Evolutionary conservation across 1,284 basidiomycete genomes (phyloP).

Genomic region (Calocybe gambosa): DNA sequence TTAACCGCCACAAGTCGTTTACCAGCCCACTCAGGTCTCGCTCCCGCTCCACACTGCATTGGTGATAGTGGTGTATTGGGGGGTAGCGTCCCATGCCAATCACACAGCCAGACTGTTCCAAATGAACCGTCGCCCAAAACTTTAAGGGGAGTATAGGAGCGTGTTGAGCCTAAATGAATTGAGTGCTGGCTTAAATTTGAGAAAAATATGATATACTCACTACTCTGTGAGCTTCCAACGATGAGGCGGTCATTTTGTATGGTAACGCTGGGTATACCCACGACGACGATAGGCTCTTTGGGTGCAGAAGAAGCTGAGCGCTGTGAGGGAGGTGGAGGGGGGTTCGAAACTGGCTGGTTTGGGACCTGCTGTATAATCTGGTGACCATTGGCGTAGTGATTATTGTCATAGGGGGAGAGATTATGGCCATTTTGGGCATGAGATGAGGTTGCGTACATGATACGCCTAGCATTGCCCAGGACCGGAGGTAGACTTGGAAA

Average conservation of each 20-base stretch:
- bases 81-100: slow-evolving; percentile 96
- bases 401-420: slow-evolving; percentile 24
- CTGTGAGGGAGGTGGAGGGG: slow-evolving; percentile 22
- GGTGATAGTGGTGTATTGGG: slow-evolving; percentile 82
- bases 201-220: slow-evolving; percentile 36
- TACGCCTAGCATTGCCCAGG: slow-evolving; percentile 51
- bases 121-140: slow-evolving; percentile 95
- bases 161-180: slow-evolving; percentile 40
- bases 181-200: slow-evolving; percentile 12
- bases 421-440: slow-evolving; percentile 47
- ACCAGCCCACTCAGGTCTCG: slow-evolving; percentile 89
- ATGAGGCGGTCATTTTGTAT: slow-evolving; percentile 60
- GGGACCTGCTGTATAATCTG: slow-evolving; percentile 18
- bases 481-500: slow-evolving; percentile 22
- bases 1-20: slow-evolving; percentile 97
- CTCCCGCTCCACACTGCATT: slow-evolving; percentile 87
- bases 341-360: slow-evolving; percentile 18
- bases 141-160: slow-evolving; percentile 71
- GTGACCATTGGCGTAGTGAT: slow-evolving; percentile 27
- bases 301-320: slow-evolving; percentile 24
- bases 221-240: slow-evolving; percentile 64
- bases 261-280: slow-evolving; percentile 67
- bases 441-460: slow-evolving; percentile 56
- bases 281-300: slow-evolving; percentile 57
- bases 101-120: slow-evolving; percentile 97